Percentiles rank a stretch among this genome's conserved stretches.
Evolutionary conservation across 805 yeast species (phyloP).

Genomic region (Ogataea trehalophila): DNA sequence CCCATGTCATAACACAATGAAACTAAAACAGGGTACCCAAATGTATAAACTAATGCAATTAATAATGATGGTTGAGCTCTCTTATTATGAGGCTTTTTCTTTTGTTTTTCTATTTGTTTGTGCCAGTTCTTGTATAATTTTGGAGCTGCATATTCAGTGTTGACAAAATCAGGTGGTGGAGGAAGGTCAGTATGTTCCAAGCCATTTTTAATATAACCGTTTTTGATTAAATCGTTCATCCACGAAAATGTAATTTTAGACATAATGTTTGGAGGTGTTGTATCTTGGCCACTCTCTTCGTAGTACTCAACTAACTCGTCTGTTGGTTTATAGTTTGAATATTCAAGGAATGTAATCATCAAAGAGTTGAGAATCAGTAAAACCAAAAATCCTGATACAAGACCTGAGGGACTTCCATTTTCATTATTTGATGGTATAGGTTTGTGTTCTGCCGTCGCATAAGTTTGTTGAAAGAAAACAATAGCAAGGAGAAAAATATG

Average conservation of each 20-base stretch:
- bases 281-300: slow-evolving; percentile 26
- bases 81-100: slow-evolving; percentile 15
- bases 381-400: slow-evolving; percentile 22
- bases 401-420: neutral
- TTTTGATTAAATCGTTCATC: slow-evolving; percentile 82
- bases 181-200: slow-evolving; percentile 38
- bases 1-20: slow-evolving; percentile 35
- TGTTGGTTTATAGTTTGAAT: slow-evolving; percentile 34
- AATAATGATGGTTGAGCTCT: slow-evolving; percentile 25
- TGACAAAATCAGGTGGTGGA: slow-evolving; percentile 34
- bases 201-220: slow-evolving; percentile 45
- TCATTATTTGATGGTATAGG: slow-evolving; percentile 6
- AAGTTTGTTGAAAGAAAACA: slow-evolving; percentile 22
- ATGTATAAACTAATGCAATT: slow-evolving; percentile 33
- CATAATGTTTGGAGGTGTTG: slow-evolving; percentile 50
- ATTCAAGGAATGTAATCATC: slow-evolving; percentile 36
- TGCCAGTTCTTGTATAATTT: slow-evolving; percentile 33
- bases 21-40: slow-evolving; percentile 32
- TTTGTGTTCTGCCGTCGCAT: slow-evolving; percentile 23
- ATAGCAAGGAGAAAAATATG: slow-evolving; percentile 11
- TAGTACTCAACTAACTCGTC: slow-evolving; percentile 32
- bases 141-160: slow-evolving; percentile 31
- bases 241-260: slow-evolving; percentile 79
- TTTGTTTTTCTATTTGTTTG: slow-evolving; percentile 18
- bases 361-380: slow-evolving; percentile 29